Base-by-base conservation (phyloP, 768 basidiomycete species). In the Leccinellum rugosiceps region DNA sequence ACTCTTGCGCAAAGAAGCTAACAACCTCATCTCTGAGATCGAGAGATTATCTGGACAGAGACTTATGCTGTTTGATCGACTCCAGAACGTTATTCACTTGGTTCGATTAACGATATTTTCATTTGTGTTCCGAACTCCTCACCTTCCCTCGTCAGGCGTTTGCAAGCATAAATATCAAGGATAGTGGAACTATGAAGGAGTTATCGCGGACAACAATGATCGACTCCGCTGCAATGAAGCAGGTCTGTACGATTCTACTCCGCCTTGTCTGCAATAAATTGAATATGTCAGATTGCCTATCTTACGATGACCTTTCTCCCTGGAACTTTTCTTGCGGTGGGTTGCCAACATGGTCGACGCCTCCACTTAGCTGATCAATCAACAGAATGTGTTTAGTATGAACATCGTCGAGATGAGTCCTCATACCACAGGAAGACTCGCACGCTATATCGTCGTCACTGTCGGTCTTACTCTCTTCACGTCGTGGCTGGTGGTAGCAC, bases 221-320 rank as follows among this genome's bases (percentile, higher is more conserved):
- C 9, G 78, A 77, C 56, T 80, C 79, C 62, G 67, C 72, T 51
- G 71, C 74, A 6, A 76, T 75, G 69, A 75, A 74, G 23, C 73
- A 74, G 60, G 69, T 63, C 30, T 17, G 61, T 43, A 50, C 21
- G 4, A 30, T 56, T 38, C 15, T 57, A 45, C 7, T 46, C 19
- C 41, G 21, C 30, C 14, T 17, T 50, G 38, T 28, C 23, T 49
- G 23, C 9, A 19, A 7, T 30, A n/a, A 34, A 25, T 32, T 70
- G 11, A 73, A 8, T 53, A 14, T 2, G 53, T 77, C 54, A 72
- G 69, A 69, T 72, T 30, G 61, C 82, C 0, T 84, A 83, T 58
- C 71, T 86, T 3, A 81, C 83, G 0, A 85, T 84, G 83, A 67
- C 83, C 25, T 86, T 85, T 67, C 75, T 86, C 11, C 85, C 85